Conservation (phyloP, 495 filamentous ascomycete genomes). For the Patellaria atrata region DNA sequence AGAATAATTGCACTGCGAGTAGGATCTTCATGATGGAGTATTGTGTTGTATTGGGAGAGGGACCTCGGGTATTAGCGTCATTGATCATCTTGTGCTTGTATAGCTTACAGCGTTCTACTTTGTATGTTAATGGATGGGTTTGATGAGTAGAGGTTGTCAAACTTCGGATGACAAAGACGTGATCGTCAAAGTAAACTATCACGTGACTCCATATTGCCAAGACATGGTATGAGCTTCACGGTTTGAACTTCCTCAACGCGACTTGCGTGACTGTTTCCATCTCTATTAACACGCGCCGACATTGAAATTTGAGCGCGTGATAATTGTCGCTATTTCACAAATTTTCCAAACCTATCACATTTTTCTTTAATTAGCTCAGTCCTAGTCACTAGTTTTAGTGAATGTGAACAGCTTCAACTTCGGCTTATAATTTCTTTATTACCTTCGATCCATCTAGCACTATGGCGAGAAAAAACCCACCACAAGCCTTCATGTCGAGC, state of each 20-base stretch:
- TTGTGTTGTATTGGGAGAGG: no score
- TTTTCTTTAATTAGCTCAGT: not conserved
- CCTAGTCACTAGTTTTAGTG: not conserved
- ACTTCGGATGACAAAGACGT: not conserved
- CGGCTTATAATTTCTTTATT: not conserved
- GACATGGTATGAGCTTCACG: not conserved
- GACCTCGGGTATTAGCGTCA: no score
- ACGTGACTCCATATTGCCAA: not conserved
- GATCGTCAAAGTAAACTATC: not conserved
- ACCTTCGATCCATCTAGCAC: slow-evolving; percentile 12
- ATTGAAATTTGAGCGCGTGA: not conserved
- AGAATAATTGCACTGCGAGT: no score
- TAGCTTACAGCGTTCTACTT: no score
- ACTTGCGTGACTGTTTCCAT: not conserved
- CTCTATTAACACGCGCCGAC: not conserved
- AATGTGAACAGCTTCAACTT: not conserved
- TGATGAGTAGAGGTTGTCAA: not conserved
- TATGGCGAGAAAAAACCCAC: slow-evolving; percentile 30
- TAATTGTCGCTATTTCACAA: slow-evolving; percentile 2
- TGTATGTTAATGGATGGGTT: not conserved
- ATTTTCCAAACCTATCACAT: not conserved
- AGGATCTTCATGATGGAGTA: no score
- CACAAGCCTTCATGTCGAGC: slow-evolving; percentile 78
- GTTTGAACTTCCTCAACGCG: not conserved
- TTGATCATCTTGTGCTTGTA: no score